Conservation (phyloP, 148 eudicot genomes). For the Rhododendron kiyosumense region DNA sequence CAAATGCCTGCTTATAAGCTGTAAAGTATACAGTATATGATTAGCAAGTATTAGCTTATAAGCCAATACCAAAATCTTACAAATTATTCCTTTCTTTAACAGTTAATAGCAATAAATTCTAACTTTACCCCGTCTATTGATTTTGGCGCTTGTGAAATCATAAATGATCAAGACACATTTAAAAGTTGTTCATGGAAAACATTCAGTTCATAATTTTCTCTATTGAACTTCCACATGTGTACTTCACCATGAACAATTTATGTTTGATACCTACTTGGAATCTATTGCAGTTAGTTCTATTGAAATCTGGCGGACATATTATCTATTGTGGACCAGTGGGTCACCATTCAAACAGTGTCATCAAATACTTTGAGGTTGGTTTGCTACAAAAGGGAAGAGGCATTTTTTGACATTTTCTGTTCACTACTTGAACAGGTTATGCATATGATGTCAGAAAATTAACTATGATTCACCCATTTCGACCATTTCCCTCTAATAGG, state of each 20-base stretch:
- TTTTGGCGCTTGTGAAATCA: not conserved
- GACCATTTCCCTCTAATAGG: constrained; percentile 23
- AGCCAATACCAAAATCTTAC: not conserved
- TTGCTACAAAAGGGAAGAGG: not conserved
- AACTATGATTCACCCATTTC: not conserved
- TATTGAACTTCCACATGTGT: not conserved
- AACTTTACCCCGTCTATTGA: not conserved
- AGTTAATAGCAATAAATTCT: not conserved
- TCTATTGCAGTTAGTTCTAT: constrained; percentile 55
- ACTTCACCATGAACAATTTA: not conserved
- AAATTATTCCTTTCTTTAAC: not conserved
- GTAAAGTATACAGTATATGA: no score
- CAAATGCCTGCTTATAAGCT: no score
- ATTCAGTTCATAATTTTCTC: not conserved
- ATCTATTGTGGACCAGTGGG: constrained; percentile 87
- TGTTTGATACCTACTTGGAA: not conserved
- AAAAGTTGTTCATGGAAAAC: not conserved
- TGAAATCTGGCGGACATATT: constrained; percentile 62
- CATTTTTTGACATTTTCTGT: not conserved
- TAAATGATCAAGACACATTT: not conserved
- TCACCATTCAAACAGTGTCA: constrained; percentile 46
- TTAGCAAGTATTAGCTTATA: not conserved
- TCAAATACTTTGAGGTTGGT: constrained; percentile 74
- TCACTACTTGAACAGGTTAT: not conserved
- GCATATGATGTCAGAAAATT: not conserved